These are phyloP conservation scores for Taphrina communis DNA, from an alignment of 1,139 yeast species.

Conservation along the genomic window DNA sequence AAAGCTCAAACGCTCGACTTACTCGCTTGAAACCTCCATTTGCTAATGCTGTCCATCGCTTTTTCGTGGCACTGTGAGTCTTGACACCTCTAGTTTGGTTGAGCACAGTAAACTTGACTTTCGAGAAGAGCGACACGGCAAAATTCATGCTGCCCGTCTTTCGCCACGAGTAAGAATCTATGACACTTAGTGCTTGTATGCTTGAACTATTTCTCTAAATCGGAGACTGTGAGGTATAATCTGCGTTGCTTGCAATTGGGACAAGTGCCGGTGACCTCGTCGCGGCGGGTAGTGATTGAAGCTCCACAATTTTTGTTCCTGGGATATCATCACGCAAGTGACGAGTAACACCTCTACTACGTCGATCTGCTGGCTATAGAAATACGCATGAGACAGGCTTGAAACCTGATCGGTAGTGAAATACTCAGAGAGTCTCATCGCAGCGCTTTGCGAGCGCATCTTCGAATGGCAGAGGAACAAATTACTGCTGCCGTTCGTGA, in stretches of 20 bases:
- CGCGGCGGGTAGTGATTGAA: constrained; percentile 3
- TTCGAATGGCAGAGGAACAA: constrained; percentile 21
- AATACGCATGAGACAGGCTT: no score
- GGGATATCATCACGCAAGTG: background rate
- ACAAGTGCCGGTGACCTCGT: background rate
- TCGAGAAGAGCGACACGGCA: background rate
- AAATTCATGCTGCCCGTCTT: background rate
- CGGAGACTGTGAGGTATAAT: no score
- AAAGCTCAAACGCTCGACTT: background rate
- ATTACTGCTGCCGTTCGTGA: constrained; percentile 24
- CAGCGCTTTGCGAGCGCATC: constrained; percentile 1
- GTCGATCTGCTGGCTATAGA: no score
- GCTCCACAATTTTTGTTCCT: constrained; percentile 12
- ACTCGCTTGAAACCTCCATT: constrained; percentile 44
- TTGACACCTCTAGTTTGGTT: constrained; percentile 31
- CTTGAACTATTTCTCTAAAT: no score
- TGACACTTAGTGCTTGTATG: no score
- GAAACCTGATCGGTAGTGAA: no score
- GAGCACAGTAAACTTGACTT: background rate
- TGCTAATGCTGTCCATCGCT: constrained; percentile 41
- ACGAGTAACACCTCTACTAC: background rate
- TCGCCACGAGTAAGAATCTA: no score
- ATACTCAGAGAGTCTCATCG: background rate
- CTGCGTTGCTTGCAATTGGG: background rate
- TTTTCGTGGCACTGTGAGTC: constrained; percentile 41